Base-by-base conservation (phyloP, 164 flowering plant species). In the Nelumbo lutea region DNA sequence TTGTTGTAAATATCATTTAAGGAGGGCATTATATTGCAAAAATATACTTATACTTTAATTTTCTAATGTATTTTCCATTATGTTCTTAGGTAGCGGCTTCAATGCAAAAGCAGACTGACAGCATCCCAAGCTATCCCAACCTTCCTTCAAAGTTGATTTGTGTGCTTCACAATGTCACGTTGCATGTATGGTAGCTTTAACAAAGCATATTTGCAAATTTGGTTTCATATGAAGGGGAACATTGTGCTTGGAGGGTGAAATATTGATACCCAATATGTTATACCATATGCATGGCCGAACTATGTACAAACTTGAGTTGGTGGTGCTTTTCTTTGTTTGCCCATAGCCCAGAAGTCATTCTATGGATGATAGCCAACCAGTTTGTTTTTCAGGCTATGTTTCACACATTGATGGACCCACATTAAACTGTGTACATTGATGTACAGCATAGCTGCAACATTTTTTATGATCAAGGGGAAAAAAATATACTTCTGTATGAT, bases 61-160 rank as follows among this genome's bases (percentile, higher is more conserved):
- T 66, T 38, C 9, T 9, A 2, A 63, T 67, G 64, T 52, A 64
- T 65, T 65, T 14, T 50, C 10, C 46, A 6, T 27, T 39, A 13
- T 64, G 53, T 62, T 69, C 67, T 67, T 92, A 94, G 98, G 98
- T 94, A 78, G 97, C 97, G 44, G 97, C 98, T 66, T 94, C 98
- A 6, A 91, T 94, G 95, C 93, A 89, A 57, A 91, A 94, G 84
- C 90, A 86, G 79, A 78, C 88, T 66, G 95, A 90, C 67, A 70
- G 88, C 74, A 85, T 94, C 76, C 98, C 98, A 38, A 87, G 84
- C 78, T 94, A 94, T 72, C 98, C 98, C 5, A 91, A 86, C 68
- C 95, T 94, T 77, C 96, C 96, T 67, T 90, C 98, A 6, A 94
- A 94, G 82, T 78, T 94, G 82, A 84, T 90, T 60, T 94, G 98